These are phyloP conservation scores for Immersiella caudata DNA, from an alignment of 495 filamentous ascomycete species.

Conservation along the genomic window DNA sequence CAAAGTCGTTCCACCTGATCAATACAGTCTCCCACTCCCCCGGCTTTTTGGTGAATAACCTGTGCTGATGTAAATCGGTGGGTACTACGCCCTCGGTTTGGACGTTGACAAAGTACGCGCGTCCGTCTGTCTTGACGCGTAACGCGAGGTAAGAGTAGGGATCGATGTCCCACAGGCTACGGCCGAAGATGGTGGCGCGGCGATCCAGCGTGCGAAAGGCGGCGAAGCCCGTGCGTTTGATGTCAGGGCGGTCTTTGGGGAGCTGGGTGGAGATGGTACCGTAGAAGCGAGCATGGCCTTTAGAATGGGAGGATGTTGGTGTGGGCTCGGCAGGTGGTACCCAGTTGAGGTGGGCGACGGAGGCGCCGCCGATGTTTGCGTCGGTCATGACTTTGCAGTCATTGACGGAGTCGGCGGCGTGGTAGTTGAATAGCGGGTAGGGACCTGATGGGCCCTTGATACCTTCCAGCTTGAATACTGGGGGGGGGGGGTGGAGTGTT, in stretches of 20 bases:
- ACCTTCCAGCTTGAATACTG: constrained; percentile 55
- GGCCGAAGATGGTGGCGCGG: constrained; percentile 72
- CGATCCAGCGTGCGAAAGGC: constrained; percentile 76
- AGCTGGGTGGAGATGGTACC: constrained; percentile 86
- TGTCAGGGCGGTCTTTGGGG: constrained; percentile 68
- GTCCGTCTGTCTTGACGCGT: constrained; percentile 87
- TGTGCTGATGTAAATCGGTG: constrained; percentile 93
- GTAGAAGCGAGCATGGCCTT: constrained; percentile 72
- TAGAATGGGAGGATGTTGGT: constrained; percentile 48
- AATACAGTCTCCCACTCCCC: constrained; percentile 93
- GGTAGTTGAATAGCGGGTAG: constrained; percentile 66
- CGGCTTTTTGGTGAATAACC: constrained; percentile 76
- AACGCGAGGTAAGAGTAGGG: constrained; percentile 84
- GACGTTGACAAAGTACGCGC: constrained; percentile 91
- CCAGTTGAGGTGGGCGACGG: constrained; percentile 70
- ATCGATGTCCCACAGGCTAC: constrained; percentile 82
- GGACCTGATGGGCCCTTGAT: constrained; percentile 58
- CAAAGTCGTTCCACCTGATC: constrained; percentile 88
- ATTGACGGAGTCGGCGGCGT: constrained; percentile 60
- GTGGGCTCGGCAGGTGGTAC: constrained; percentile 63
- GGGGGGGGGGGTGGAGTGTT: constrained; percentile 30
- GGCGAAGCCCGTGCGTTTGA: constrained; percentile 80
- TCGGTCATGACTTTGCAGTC: constrained; percentile 86
- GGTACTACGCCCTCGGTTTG: constrained; percentile 92
- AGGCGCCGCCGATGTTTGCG: constrained; percentile 82